A percentile compares a stretch with the other conserved stretches of the same genome.
Evolutionary conservation across 2,329 filamentous ascomycete genomes (phyloP).

Genomic region (Zopfia rhizophila): DNA sequence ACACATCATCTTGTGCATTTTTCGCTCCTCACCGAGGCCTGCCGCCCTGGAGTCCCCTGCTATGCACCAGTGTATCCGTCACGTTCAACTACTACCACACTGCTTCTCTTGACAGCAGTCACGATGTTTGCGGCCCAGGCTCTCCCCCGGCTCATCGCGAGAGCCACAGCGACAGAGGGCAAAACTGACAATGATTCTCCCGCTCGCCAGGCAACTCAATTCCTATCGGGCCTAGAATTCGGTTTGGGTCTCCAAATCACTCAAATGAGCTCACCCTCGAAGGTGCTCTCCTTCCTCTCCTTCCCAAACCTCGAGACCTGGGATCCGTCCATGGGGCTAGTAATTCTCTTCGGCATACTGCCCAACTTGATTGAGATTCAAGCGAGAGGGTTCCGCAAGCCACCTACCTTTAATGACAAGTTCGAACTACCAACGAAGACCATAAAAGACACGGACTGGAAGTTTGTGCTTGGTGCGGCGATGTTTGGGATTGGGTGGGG

Average conservation of each 20-base stretch:
- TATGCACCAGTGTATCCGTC: slow-evolving; percentile 59
- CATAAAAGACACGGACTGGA: slow-evolving; percentile 59
- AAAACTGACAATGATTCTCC: slow-evolving; percentile 21
- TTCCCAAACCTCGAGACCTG: slow-evolving; percentile 55
- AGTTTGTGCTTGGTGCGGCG: slow-evolving; percentile 59
- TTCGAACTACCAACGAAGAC: slow-evolving; percentile 59
- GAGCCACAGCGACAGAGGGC: slow-evolving; percentile 5
- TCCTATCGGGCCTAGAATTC: slow-evolving; percentile 61
- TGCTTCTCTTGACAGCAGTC: slow-evolving; percentile 48
- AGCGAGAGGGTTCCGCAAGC: slow-evolving; percentile 33
- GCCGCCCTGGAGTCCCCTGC: slow-evolving; percentile 54
- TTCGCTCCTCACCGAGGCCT: slow-evolving; percentile 52
- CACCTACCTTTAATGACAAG: slow-evolving; percentile 54
- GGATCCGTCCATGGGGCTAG: slow-evolving; percentile 62
- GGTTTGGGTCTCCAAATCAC: slow-evolving; percentile 63
- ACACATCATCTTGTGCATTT: slow-evolving; percentile 53
- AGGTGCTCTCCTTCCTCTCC: slow-evolving; percentile 63
- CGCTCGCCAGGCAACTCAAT: slow-evolving; percentile 52
- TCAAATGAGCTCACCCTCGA: slow-evolving; percentile 62
- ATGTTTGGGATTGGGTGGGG: slow-evolving; percentile 65
- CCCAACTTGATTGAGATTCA: slow-evolving; percentile 55
- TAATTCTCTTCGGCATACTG: slow-evolving; percentile 62
- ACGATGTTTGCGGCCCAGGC: slow-evolving; percentile 35
- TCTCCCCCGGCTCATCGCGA: slow-evolving; percentile 35
- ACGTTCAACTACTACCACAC: slow-evolving; percentile 33